A percentile compares a stretch with the other conserved stretches of the same genome.
phyloP scores from a whole-genome alignment of 169 alveolate species.

The Amoebophrya sp. region DNA sequence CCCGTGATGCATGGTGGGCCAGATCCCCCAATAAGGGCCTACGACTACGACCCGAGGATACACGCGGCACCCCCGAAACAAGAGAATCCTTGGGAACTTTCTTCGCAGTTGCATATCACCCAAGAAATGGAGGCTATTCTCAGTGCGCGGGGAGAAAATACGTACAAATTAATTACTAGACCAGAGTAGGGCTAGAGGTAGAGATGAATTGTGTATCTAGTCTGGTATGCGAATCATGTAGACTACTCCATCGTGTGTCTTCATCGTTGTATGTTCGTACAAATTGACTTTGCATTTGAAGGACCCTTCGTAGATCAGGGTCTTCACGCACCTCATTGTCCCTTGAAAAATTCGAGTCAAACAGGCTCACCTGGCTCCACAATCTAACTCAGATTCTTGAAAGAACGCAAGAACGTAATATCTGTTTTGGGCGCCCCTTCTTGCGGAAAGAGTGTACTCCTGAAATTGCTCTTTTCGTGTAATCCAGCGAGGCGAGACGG shows the following conservation, averaged over 20 bases:
- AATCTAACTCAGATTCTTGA: neutral
- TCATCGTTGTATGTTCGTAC: too few relatives aligned
- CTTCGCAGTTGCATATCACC: neutral
- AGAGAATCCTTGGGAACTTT: neutral
- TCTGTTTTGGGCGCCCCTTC: neutral
- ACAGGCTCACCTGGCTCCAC: too few relatives aligned
- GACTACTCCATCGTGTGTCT: too few relatives aligned
- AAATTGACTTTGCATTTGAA: too few relatives aligned
- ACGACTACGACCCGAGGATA: neutral
- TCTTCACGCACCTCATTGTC: too few relatives aligned
- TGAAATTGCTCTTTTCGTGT: neutral
- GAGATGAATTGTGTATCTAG: too few relatives aligned
- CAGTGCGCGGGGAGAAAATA: neutral
- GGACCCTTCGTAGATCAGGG: too few relatives aligned
- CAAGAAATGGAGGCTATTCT: neutral
- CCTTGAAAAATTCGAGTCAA: too few relatives aligned
- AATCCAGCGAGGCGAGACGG: neutral
- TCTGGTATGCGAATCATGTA: too few relatives aligned
- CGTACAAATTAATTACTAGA: too few relatives aligned
- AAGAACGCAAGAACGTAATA: neutral
- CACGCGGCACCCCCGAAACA: constrained; percentile 16
- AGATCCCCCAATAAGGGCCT: neutral
- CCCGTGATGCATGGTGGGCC: constrained; percentile 14
- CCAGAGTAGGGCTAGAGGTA: too few relatives aligned
- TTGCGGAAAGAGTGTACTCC: neutral